Evolutionary conservation across 2,329 filamentous ascomycete species (phyloP), one percentile per base, ranked within the genome.

Genomic region (Fusarium nurragi): DNA sequence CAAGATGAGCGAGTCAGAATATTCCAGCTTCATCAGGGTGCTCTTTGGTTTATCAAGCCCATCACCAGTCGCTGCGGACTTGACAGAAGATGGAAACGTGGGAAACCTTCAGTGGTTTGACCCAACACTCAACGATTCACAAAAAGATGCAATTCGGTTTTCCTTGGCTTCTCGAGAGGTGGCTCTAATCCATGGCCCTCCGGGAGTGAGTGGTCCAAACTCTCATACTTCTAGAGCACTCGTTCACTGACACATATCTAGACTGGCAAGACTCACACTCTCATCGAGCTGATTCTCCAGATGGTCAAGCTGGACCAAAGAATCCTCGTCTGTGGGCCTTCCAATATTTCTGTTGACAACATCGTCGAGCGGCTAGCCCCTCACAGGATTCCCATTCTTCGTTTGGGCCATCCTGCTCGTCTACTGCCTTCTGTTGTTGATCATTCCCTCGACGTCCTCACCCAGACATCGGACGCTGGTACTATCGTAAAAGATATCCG

Each of bases 341-440:
- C 93, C 26, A 99, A 99, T 75, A 94, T 99, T 69, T 95, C 93
- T 1, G 95, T 99, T 2, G 95, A 99, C 83, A 99, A 99, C 74
- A 97, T 99, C 56, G 94, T 97, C 10, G 95, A 99, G 78, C 88
- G 95, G 9, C 85, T 98, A 3, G 88, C 93, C 3, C 88, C 91
- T 0, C 91, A 94, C 76, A 93, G 93, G 72, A 84, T 97, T 2
- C 90, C 93, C 0, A 93, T 98, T 71, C 86, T 98, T 32, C 90
- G 95, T 3, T 86, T 99, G 1, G 95, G 95, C 2, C 95, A 99
- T 76, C 95, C 95, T 0, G 95, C 95, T 2, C 89, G 95, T 19
- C 84, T 99, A 23, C 83, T 99, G 0, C 94, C 94, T 0, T 93
- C 92, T 0, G 93, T 99, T 0, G 77, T 98, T 30, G 90, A 89